Evolutionary conservation across 805 yeast genomes (phyloP), one percentile per base, ranked within the genome.

Genomic region (Saccharomycopsis sp.): DNA sequence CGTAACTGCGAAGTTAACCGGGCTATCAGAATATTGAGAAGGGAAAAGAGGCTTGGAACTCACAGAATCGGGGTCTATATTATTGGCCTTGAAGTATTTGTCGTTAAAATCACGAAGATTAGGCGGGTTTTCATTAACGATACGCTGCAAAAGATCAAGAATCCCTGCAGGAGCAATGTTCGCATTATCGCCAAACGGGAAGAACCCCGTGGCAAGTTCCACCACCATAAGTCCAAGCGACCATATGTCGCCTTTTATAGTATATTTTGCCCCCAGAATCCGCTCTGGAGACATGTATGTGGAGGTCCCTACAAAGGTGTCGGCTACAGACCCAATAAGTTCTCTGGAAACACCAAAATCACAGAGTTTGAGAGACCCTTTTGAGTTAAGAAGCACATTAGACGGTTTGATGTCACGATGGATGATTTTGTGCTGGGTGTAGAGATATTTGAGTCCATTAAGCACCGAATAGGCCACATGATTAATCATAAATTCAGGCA

Each of bases 221-320:
- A 89, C 83, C 47, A 94, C 76, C 85, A 92, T 87, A 52, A 94
- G 75, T 0, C 99, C 99, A 64, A 92, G 74, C 0, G 97, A 90
- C 99, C 99, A 94, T 12, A 94, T 93, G 70, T 94, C 99, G 44
- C 96, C 93, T 65, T 92, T 91, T n/a, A 92, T 86, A 7, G 96
- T 87, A 72, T 94, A 94, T 8, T 86, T 85, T 50, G 89, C 89
- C 19, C 99, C 99, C 72, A 91, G 97, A 57, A 94, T 93, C 62
- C 99, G 79, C 67, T 94, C 99, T 0, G 99, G 99, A 1, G 97
- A 88, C 96, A 94, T 94, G 69, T 94, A 94, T 0, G 96, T 90
- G 0, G 97, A 90, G 0, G 99, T 94, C 1, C 99, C 99, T 8
- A 94, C 98, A 76, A 94, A 94, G 0, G 99, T 94, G 67, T 94